Base-by-base conservation (phyloP, 192 early-diverging fungal species). In the Pecoramyces ruminantium region DNA sequence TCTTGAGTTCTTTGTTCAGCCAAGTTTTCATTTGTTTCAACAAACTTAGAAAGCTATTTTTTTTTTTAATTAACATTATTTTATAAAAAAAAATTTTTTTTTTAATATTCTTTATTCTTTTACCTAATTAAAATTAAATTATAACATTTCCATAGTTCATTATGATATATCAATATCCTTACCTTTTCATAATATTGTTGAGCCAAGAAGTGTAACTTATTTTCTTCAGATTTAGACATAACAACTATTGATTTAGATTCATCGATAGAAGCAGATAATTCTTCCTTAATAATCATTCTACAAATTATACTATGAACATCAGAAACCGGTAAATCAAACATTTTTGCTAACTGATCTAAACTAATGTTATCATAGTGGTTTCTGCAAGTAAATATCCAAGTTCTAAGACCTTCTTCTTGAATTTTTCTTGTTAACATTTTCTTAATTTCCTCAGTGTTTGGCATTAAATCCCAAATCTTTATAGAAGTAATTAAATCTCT, bases 401-500 rank as follows among this genome's bases (percentile, higher is more conserved):
- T 98, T 81, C 96, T 95, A 80, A 99, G 90, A 29, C 93, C 95
- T 86, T 97, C 96, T 85, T 97, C 92, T 87, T 99, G 94, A 86
- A 98, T 97, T 87, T 96, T 95, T 79, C 85, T 67, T 30, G 90
- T 88, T 77, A 99, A 87, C 93, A 97, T 97, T 21, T 91, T 91
- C 88, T 96, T 97, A 90, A 98, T 95, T 80, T 90, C 84, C n/a
- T 93, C 88, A 30, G 88, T 85, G 39, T 92, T 89, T 17, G 95
- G 91, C 87, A 97, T 92, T 80, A 98, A 89, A 81, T 96, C 93
- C 98, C 98, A 99, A 82, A 98, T 95, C 87, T 96, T 96, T 87
- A 99, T 96, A 29, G 92, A 91, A 83, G 90, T 84, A 84, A 99
- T 95, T 78, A 91, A 89, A 78, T 97, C 93, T 81, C 87, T 86